phyloP scores from a whole-genome alignment of 495 filamentous ascomycete species.

The Jackrogersella minutella region DNA sequence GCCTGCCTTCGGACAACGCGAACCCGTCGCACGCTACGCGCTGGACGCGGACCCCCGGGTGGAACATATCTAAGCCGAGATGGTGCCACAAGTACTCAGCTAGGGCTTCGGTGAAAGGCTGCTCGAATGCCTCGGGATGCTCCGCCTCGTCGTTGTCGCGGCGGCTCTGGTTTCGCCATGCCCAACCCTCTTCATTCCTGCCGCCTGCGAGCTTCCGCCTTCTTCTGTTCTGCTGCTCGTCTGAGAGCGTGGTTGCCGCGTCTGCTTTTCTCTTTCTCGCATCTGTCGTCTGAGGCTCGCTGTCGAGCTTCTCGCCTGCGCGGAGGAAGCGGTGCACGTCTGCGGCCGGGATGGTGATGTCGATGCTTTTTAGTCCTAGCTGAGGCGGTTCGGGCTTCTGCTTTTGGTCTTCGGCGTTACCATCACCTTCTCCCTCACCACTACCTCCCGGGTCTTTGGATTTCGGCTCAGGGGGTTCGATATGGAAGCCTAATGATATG shows the following conservation, averaged over 20 bases:
- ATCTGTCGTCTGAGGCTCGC: neutral
- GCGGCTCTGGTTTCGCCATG: conserved; percentile 44
- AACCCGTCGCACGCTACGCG: conserved; percentile 57
- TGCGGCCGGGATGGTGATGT: conserved; percentile 50
- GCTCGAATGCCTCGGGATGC: conserved; percentile 8
- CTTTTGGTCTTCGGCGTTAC: neutral
- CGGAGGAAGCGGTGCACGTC: conserved; percentile 48
- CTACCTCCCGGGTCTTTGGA: neutral
- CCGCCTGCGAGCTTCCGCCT: conserved; percentile 50
- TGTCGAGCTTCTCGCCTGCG: conserved; percentile 11
- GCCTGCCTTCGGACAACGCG: conserved; percentile 51
- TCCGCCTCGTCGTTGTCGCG: conserved; percentile 2
- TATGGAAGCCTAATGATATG: conserved; percentile 52
- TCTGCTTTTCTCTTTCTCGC: conserved; percentile 21
- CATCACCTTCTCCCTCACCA: neutral
- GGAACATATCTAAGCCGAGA: conserved; percentile 54
- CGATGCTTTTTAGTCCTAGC: conserved; percentile 51
- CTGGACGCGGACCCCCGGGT: conserved; percentile 52
- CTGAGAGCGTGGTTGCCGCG: conserved; percentile 19
- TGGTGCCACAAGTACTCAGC: conserved; percentile 51
- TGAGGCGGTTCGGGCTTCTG: conserved; percentile 12
- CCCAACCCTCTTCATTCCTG: conserved; percentile 56
- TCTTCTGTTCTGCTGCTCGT: conserved; percentile 42
- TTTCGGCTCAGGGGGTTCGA: conserved; percentile 31
- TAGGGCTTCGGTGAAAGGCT: conserved; percentile 56